These are phyloP conservation scores for Mycena leptocephala DNA, from an alignment of 768 basidiomycete species.

Conservation along the genomic window DNA sequence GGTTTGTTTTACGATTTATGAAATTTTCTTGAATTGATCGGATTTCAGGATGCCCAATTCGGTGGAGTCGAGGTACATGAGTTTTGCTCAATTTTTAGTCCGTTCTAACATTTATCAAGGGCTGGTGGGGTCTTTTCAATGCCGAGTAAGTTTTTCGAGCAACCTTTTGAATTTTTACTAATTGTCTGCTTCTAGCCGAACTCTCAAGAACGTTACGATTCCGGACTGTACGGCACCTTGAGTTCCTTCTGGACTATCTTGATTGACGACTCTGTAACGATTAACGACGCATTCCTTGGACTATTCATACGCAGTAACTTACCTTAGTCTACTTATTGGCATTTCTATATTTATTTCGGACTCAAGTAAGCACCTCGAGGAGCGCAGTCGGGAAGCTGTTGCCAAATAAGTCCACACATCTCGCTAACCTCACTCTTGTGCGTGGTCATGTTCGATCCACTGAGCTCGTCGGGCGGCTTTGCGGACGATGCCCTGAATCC, in stretches of 20 bases:
- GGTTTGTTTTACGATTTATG: slow-evolving; percentile 51
- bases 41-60: slow-evolving; percentile 67
- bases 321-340: slow-evolving; percentile 8
- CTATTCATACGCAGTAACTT: background rate
- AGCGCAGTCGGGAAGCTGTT: background rate
- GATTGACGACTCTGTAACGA: slow-evolving; percentile 17
- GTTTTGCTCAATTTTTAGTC: background rate
- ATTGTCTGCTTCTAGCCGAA: slow-evolving; percentile 64
- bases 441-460: slow-evolving; percentile 73
- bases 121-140: slow-evolving; percentile 45
- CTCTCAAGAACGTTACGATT: slow-evolving; percentile 80
- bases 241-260: background rate
- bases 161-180: background rate
- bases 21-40: background rate
- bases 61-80: slow-evolving; percentile 48
- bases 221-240: slow-evolving; percentile 64
- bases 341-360: slow-evolving; percentile 2
- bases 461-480: slow-evolving; percentile 72
- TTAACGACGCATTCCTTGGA: background rate
- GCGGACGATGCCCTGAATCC: slow-evolving; percentile 65
- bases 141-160: slow-evolving; percentile 33
- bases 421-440: background rate
- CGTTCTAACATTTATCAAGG: slow-evolving; percentile 16
- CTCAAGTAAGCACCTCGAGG: background rate
- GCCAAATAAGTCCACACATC: slow-evolving; percentile 11